Base-by-base conservation (phyloP, 495 filamentous ascomycete species). In the Achaetomiella virescens region DNA sequence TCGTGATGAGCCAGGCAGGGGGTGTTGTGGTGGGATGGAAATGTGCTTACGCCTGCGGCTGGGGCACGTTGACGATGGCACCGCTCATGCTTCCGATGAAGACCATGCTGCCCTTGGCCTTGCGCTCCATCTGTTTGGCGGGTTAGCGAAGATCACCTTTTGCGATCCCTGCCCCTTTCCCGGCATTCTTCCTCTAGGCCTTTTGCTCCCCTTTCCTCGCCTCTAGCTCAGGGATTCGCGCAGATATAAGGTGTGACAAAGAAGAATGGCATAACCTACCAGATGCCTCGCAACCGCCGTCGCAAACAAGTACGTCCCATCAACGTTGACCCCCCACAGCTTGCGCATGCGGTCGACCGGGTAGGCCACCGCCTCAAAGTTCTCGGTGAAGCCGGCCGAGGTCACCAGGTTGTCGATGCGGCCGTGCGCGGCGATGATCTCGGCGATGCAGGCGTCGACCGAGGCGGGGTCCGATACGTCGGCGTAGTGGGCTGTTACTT, bases 31-130 rank as follows among this genome's bases (percentile, higher is more conserved):
- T 12, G 25, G 14, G 38, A 20, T 11, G 11, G 1, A 15, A 18
- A 10, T 25, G n/a, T n/a, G n/a, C 74, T 68, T 64, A 78, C 63
- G 88, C 86, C 68, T 97, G 92, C 6, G 90, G 90, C 69, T 98
- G 92, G 3, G 92, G 92, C 6, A 97, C 84, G 57, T 97, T 97
- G 66, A 97, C 91, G 60, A 97, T 89, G 35, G 84, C 71, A 40
- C 90, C 91, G 31, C 85, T 90, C 93, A 98, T 97, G 79, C 85
- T 90, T 15, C 90, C 91, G 61, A 97, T 96, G 75, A 96, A 89
- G 56, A 97, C 87, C 70, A 97, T 89, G 72, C 85, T 91, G 6
- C 93, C 92, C 4, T 81, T 76, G 15, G 78, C 75, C 60, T 89
- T 82, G 58, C 89, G 82, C 61, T 83, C 84, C 84, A 96, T 92